Evolutionary conservation across 1,284 basidiomycete species (phyloP).

Genomic region (Dichomitus squalens): DNA sequence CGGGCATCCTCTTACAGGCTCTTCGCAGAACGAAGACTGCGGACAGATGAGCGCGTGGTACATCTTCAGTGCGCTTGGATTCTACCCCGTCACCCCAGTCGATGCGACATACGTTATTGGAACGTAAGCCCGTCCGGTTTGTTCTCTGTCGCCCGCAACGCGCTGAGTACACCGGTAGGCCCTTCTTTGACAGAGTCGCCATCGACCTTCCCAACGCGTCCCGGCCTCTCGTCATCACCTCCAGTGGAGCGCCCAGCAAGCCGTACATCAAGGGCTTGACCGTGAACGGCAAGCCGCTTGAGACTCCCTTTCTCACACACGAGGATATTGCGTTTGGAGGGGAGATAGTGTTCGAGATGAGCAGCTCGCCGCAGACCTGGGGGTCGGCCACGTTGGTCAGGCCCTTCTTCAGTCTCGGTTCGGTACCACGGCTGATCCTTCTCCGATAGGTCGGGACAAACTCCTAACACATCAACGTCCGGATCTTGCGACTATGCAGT

Average conservation of each 20-base stretch:
- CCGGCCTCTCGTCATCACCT: conserved; percentile 49
- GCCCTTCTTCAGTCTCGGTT: too few species aligned
- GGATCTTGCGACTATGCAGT: too few species aligned
- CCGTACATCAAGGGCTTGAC: conserved; percentile 61
- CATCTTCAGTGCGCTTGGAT: conserved; percentile 79
- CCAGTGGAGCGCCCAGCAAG: conserved; percentile 53
- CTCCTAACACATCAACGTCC: too few species aligned
- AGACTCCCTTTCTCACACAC: conserved; percentile 56
- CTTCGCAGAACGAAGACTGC: conserved; percentile 80
- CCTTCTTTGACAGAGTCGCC: conserved; percentile 68
- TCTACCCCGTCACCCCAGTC: conserved; percentile 86
- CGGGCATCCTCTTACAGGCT: too few species aligned
- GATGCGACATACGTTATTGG: conserved; percentile 75
- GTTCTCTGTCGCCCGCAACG: not conserved
- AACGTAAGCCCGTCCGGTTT: conserved; percentile 45
- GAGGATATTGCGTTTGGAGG: conserved; percentile 59
- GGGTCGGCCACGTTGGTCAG: too few species aligned
- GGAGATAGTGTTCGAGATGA: conserved; percentile 68
- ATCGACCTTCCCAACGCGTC: conserved; percentile 52
- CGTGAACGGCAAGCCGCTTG: conserved; percentile 49
- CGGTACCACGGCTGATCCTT: too few species aligned
- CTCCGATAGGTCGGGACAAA: too few species aligned
- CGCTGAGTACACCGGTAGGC: conserved; percentile 37
- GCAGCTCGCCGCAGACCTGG: conserved; percentile 43
- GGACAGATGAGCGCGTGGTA: conserved; percentile 92